These are phyloP conservation scores for Pholiota adiposa DNA, from an alignment of 1,284 basidiomycete genomes.

Conservation along the genomic window DNA sequence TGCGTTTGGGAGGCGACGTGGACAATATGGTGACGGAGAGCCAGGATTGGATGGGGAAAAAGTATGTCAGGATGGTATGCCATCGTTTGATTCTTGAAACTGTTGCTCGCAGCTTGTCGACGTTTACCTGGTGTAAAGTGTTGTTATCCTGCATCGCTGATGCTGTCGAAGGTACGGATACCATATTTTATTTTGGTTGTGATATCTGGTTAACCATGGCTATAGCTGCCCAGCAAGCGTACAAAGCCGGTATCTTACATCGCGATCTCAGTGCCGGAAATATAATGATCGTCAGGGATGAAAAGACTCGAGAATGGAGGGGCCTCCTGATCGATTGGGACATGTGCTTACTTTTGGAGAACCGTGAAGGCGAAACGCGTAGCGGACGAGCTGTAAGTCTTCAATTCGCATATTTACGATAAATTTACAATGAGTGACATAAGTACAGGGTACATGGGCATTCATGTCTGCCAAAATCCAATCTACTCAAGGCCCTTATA, in stretches of 20 bases:
- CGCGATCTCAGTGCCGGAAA: neutral
- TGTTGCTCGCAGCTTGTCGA: neutral
- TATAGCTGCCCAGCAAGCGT: neutral
- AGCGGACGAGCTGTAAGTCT: neutral
- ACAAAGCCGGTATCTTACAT: neutral
- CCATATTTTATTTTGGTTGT: neutral
- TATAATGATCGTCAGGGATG: conserved; percentile 8
- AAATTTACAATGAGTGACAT: neutral
- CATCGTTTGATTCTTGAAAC: neutral
- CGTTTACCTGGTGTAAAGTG: neutral
- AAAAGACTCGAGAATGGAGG: conserved; percentile 3
- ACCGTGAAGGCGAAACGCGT: neutral
- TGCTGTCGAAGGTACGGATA: neutral
- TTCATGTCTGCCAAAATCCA: neutral
- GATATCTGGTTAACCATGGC: too few species aligned
- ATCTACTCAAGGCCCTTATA: neutral
- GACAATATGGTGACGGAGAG: neutral
- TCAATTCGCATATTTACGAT: neutral
- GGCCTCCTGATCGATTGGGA: conserved; percentile 14
- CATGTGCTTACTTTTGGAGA: neutral
- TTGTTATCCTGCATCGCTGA: neutral
- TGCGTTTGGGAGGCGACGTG: neutral
- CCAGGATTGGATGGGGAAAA: neutral
- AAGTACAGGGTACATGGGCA: neutral
- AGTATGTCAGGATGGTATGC: neutral